Evolutionary conservation across 768 basidiomycete species (phyloP), one percentile per base, ranked within the genome.

Genomic region (Phylloporus scabripes): DNA sequence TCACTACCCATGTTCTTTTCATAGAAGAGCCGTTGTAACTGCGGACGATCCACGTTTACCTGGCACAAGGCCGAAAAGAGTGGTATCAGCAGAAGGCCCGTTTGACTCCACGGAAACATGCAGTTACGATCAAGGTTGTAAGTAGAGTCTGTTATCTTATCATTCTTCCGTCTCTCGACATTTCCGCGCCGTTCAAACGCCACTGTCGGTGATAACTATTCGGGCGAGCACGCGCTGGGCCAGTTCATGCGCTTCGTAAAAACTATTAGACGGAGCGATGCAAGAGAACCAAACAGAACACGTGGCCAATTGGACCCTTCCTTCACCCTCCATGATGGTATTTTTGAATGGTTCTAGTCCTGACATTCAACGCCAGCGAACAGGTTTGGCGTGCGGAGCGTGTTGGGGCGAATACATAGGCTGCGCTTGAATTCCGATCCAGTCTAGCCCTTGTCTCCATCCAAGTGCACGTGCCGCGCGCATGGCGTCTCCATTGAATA

Each of bases 131-230:
- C 52, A 42, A 54, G 46, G n/a, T n/a, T 26, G 33, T 45, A 50
- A 45, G 32, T 37, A 31, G 51, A 54, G 49, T 45, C 24, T 47
- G 48, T 43, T 60, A 63, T 63, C 61, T 61, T 64, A 64, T 64
- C 61, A 43, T 44, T 15, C 15, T 32, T 52, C 52, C 42, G 38
- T 52, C 36, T 41, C 14, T 49, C 43, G 18, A 53, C 37, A 15
- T 50, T 49, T 4, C 54, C 60, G 57, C 42, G 51, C 62, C 63
- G 53, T 48, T 38, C 52, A 62, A 56, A 47, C 49, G 42, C 63
- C 63, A 37, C 43, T 14, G 23, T 37, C 36, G n/a, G 26, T 32
- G 31, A 50, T 40, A 31, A 5, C 24, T n/a, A 42, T 14, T 37
- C 11, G 24, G 17, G 14, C 24, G 42, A 28, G 10, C 28, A 26